Conservation (phyloP, 768 basidiomycete species). For the Tulasnella sp. region DNA sequence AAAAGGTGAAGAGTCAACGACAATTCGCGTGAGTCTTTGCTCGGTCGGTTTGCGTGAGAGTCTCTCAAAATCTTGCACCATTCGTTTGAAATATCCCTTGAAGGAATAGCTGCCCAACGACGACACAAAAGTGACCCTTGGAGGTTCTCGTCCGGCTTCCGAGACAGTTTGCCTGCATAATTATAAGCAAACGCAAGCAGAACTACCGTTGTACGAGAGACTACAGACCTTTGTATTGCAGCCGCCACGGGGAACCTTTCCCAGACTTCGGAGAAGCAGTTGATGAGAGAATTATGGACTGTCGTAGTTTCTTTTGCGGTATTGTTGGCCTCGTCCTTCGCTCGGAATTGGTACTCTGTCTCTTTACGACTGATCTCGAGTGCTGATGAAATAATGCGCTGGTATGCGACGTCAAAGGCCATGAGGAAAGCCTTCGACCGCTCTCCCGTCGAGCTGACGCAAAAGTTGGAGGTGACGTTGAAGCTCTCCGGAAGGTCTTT, state of each 20-base stretch:
- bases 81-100: constrained; percentile 50
- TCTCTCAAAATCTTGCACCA: constrained; percentile 55
- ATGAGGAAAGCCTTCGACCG: constrained; percentile 52
- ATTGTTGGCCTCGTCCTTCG: constrained; percentile 42
- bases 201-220: background rate
- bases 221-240: constrained; percentile 26
- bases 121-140: constrained; percentile 27
- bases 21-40: background rate
- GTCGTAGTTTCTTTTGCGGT: background rate
- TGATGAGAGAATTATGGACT: constrained; percentile 26
- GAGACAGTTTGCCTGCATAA: constrained; percentile 27
- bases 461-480: constrained; percentile 35
- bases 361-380: constrained; percentile 59
- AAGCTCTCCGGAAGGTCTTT: constrained; percentile 44
- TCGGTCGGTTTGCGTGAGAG: constrained; percentile 59
- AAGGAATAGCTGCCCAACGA: background rate
- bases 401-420: constrained; percentile 45
- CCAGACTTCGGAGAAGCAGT: constrained; percentile 35
- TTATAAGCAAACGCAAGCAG: background rate
- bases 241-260: constrained; percentile 33
- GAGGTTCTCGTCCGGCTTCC: background rate
- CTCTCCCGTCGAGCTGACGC: constrained; percentile 53
- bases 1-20: constrained; percentile 38
- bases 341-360: constrained; percentile 61
- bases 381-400: constrained; percentile 49